phyloP scores from a whole-genome alignment of 169 alveolate genomes.

The Plasmodium fragile region DNA sequence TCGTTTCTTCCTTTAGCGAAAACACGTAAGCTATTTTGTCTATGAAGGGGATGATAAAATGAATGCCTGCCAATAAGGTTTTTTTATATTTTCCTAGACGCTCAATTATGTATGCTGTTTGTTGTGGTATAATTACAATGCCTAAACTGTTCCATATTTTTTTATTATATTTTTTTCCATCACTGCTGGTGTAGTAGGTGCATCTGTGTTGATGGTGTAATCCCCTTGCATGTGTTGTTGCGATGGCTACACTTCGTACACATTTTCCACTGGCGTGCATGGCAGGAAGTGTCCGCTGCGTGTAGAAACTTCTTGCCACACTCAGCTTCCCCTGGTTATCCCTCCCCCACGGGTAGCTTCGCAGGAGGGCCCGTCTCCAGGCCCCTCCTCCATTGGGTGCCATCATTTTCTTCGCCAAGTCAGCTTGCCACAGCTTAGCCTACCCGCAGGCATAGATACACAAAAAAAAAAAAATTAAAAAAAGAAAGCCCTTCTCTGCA shows the following conservation, averaged over 20 bases:
- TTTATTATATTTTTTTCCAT: conserved; percentile 27
- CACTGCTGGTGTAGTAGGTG: conserved; percentile 63
- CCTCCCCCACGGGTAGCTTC: neutral
- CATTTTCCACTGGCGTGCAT: neutral
- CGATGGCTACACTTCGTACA: neutral
- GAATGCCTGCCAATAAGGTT: conserved; percentile 93
- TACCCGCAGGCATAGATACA: neutral
- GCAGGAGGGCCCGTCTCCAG: neutral
- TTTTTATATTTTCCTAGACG: conserved; percentile 92
- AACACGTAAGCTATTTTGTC: conserved; percentile 94
- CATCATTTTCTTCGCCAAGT: neutral
- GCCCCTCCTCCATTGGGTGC: neutral
- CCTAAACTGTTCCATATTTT: conserved; percentile 79
- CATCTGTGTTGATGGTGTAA: neutral
- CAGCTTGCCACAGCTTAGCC: neutral
- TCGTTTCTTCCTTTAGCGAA: conserved; percentile 94
- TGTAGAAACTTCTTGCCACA: neutral
- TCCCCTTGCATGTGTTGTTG: neutral
- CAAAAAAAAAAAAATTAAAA: neutral
- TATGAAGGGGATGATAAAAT: conserved; percentile 92
- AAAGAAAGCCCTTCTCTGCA: neutral
- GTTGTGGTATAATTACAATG: conserved; percentile 93
- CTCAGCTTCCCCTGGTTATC: neutral
- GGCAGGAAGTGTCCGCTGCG: neutral
- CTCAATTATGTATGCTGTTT: conserved; percentile 93